phyloP scores from a whole-genome alignment of 2,329 filamentous ascomycete genomes.

The Geosmithia putterillii region DNA sequence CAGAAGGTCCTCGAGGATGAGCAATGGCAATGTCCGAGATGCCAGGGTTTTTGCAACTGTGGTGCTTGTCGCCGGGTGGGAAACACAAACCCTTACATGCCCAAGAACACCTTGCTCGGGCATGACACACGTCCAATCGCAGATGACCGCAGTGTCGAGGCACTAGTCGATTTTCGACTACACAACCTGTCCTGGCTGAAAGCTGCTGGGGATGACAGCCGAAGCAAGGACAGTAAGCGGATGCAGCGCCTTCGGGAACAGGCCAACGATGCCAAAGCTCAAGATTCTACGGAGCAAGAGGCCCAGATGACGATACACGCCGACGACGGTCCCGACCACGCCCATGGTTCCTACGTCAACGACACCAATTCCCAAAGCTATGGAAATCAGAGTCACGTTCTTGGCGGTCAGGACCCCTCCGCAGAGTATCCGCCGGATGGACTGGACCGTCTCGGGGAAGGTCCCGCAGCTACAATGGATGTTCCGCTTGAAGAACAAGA shows the following conservation, averaged over 20 bases:
- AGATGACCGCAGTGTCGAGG: constrained; percentile 82
- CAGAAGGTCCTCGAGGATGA: constrained; percentile 68
- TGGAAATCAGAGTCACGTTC: constrained; percentile 18
- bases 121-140: constrained; percentile 86
- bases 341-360: neutral
- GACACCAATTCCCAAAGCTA: constrained; percentile 9
- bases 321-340: neutral
- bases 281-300: constrained; percentile 22
- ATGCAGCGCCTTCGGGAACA: constrained; percentile 45
- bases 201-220: constrained; percentile 42
- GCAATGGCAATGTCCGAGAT: constrained; percentile 83
- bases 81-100: constrained; percentile 68
- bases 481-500: constrained; percentile 14
- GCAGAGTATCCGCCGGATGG: constrained; percentile 5
- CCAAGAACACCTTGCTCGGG: constrained; percentile 76
- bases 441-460: constrained; percentile 3
- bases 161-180: constrained; percentile 77
- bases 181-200: constrained; percentile 81
- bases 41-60: constrained; percentile 77
- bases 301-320: constrained; percentile 6
- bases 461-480: neutral
- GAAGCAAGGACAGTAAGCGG: constrained; percentile 42
- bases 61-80: constrained; percentile 56
- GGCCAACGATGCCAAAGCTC: constrained; percentile 45
- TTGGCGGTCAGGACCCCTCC: constrained; percentile 9